phyloP scores from a whole-genome alignment of 495 filamentous ascomycete species.

The Opeltia flavorubescens region DNA sequence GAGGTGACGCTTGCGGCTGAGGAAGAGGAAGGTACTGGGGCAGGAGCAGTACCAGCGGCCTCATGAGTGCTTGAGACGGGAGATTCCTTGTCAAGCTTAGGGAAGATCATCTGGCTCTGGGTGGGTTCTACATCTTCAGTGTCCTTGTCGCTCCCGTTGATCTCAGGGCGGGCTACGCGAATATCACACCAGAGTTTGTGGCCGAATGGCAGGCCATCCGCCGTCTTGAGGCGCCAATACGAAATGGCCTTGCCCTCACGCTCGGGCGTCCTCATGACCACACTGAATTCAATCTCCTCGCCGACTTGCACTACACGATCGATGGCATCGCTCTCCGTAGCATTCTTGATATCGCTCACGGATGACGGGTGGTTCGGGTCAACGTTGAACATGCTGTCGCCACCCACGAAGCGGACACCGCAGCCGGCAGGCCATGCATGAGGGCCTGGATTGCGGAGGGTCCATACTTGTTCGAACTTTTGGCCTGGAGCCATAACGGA shows the following conservation, averaged over 20 bases:
- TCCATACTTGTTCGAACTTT: slow-evolving; percentile 84
- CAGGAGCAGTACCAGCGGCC: slow-evolving; percentile 21
- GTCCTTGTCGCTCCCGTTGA: slow-evolving; percentile 19
- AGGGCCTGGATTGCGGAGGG: slow-evolving; percentile 71
- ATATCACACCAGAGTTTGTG: slow-evolving; percentile 94
- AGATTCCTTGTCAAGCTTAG: slow-evolving; percentile 88
- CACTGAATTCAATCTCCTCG: slow-evolving; percentile 64
- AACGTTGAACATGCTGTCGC: slow-evolving; percentile 87
- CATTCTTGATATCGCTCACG: slow-evolving; percentile 51
- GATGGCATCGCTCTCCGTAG: slow-evolving; percentile 69
- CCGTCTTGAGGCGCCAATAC: slow-evolving; percentile 87
- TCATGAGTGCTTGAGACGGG: slow-evolving; percentile 67
- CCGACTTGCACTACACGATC: slow-evolving; percentile 53
- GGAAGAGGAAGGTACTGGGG: slow-evolving; percentile 12
- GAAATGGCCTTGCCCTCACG: slow-evolving; percentile 68
- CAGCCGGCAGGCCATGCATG: slow-evolving; percentile 74
- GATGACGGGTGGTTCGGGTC: slow-evolving; percentile 64
- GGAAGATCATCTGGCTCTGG: slow-evolving; percentile 83
- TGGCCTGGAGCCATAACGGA: slow-evolving; percentile 50
- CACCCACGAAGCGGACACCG: slow-evolving; percentile 80
- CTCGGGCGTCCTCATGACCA: slow-evolving; percentile 65
- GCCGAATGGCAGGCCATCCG: slow-evolving; percentile 71
- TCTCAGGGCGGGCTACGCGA: slow-evolving; percentile 31
- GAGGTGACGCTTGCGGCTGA: slow-evolving; percentile 9
- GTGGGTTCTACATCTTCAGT: slow-evolving; percentile 12